Evolutionary conservation across 2,329 filamentous ascomycete species (phyloP).

Genomic region (Trichoderma arundinaceum): DNA sequence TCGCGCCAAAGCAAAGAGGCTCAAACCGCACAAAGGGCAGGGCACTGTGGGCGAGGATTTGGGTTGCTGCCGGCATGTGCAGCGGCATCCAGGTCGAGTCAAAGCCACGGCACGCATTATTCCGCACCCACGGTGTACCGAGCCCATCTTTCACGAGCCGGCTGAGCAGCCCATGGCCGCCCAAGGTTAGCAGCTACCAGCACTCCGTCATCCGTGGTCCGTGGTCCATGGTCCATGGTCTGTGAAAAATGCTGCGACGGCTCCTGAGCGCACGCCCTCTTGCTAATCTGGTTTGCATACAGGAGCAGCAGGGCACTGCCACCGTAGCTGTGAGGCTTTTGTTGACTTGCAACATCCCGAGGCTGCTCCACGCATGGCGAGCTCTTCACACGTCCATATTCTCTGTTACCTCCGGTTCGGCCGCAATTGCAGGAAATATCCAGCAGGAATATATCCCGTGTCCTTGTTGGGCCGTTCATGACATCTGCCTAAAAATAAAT

Average conservation of each 20-base stretch:
- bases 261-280: neutral
- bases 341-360: neutral
- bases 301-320: neutral
- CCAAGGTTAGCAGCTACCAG: too few species aligned
- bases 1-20: slow-evolving; percentile 1
- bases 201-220: too few species aligned
- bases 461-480: slow-evolving; percentile 6
- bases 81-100: slow-evolving; percentile 14
- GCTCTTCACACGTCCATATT: neutral
- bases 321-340: neutral
- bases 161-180: too few species aligned
- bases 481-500: slow-evolving; percentile 27
- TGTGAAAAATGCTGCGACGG: neutral
- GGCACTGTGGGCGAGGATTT: neutral
- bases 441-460: neutral
- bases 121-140: neutral
- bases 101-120: slow-evolving; percentile 17
- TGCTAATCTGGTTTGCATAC: slow-evolving; percentile 11
- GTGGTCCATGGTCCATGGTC: too few species aligned
- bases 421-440: neutral
- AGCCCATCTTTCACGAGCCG: too few species aligned
- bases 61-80: slow-evolving; percentile 27
- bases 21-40: slow-evolving; percentile 12
- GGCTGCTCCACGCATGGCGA: neutral
- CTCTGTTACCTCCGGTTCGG: neutral